Base-by-base conservation (phyloP, 1,284 basidiomycete species). In the Cutaneotrichosporon arboriforme region DNA sequence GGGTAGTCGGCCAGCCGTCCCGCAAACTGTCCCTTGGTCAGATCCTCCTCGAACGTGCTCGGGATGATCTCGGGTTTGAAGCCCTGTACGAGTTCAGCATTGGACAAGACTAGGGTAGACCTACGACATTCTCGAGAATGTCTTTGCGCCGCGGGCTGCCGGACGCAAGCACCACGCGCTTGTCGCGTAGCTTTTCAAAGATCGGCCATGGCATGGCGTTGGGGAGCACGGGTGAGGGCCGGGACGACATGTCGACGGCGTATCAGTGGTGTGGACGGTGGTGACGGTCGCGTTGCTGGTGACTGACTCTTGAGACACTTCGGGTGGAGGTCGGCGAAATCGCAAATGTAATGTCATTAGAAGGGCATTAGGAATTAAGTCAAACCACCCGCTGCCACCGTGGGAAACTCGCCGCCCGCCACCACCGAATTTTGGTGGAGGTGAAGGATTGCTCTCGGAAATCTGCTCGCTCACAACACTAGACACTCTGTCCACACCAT, bases 1-100 rank as follows among this genome's bases (percentile, higher is more conserved):
- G 93, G 90, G 70, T 98, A 97, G 69, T 96, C 90, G 55, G 90
- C 88, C 15, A 88, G 80, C 58, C 88, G 82, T 22, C 83, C 83
- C 54, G 85, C 66, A 55, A 76, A 97, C 3, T 81, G 80, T 17
- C 76, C 76, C 45, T 87, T 78, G 0, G 83, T 79, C 14, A 97
- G 77, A 65, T 93, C 79, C 73, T 97, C 94, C 36, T 83, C 81
- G 61, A 97, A 97, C 0, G 81, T 87, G 2, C 91, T 94, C 0
- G 91, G 88, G 0, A 96, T 79, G 54, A 96, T 81, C 69, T 96
- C 90, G 1, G 91, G 90, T 42, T 81, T 78, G 31, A 97, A 70
- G 15, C 93, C 92, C 89, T 93, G 66, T 36, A 51, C 18, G 4
- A 5, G 22, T n/a, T 31, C 15, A 22, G 23, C 14, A 59, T 26